A percentile compares a stretch with the other conserved stretches of the same genome.
Conservation (phyloP, 1,284 basidiomycete species). For the Anthracocystis panici-leucophaei region DNA sequence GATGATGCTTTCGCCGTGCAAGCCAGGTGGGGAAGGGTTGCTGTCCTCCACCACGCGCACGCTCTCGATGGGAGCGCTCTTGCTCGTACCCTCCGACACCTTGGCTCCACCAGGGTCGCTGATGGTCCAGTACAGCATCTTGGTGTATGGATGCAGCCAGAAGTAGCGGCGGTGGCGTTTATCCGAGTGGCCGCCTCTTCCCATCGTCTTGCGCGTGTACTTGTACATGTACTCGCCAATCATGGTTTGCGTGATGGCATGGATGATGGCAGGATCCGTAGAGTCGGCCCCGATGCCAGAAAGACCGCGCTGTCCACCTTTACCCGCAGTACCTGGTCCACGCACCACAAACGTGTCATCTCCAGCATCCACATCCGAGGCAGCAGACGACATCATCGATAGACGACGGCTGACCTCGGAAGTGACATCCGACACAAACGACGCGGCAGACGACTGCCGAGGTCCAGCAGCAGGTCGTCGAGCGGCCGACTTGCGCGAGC, state of each 20-base stretch:
- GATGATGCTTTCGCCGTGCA: conserved; percentile 91
- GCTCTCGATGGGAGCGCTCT: conserved; percentile 96
- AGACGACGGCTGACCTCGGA: conserved; percentile 57
- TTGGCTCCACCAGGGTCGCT: conserved; percentile 89
- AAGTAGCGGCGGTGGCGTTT: conserved; percentile 95
- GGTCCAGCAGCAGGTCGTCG: conserved; percentile 37
- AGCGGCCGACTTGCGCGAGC: conserved; percentile 35
- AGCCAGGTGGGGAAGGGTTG: conserved; percentile 90
- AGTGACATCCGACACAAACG: conserved; percentile 62
- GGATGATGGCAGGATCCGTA: conserved; percentile 73
- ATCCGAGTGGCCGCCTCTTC: conserved; percentile 85
- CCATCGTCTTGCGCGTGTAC: conserved; percentile 91
- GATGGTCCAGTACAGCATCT: conserved; percentile 96
- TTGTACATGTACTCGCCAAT: conserved; percentile 99
- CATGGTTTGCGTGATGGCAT: conserved; percentile 99
- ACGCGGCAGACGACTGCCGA: conserved; percentile 53
- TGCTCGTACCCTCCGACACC: conserved; percentile 90
- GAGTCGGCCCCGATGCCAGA: conserved; percentile 39
- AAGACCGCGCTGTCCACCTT: conserved; percentile 24
- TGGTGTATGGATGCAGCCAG: conserved; percentile 99
- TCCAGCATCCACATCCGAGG: conserved; percentile 40
- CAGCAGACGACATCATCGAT: conserved; percentile 53
- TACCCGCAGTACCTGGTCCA: conserved; percentile 16
- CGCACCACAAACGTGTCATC: conserved; percentile 45
- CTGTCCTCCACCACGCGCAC: conserved; percentile 90